Base-by-base conservation (phyloP, 176 grass and related monocot species). In the Thalia dealbata region DNA sequence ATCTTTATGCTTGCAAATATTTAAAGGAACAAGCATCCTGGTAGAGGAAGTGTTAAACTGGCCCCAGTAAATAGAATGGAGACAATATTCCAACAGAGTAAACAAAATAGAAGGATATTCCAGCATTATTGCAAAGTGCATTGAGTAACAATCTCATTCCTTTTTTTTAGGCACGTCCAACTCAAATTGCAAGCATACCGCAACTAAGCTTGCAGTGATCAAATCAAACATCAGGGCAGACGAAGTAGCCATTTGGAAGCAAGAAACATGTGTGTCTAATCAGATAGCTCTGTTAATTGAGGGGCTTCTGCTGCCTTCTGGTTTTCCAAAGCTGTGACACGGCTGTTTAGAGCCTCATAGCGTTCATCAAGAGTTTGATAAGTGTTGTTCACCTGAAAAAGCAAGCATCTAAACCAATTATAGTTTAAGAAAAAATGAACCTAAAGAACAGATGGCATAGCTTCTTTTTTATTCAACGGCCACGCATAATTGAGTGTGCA, bases 321-420 rank as follows among this genome's bases (percentile, higher is more conserved):
- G 23, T 56, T 79, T 83, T 93, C 95, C 85, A 97, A 68, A 66
- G 82, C 71, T 35, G 76, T 65, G 75, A 92, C 67, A 43, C 87
- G 81, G 22, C 81, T 74, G 61, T 97, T 89, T 27, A 97, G 74
- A 80, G 78, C 73, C 69, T 75, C 78, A 81, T 85, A 91, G 22
- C 41, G 82, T 59, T 83, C 77, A 0, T 97, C 90, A 1, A 79
- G 24, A 10, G 74, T 78, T 29, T 86, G 79, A 26, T 87, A 81
- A 19, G 91, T 67, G 29, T 30, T 52, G 73, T 78, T 86, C 42
- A 99, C 79, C 87, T 93, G 85, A 67, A 16, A 74, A 74, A 71
- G 51, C 30, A 72, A 64, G 73, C 46, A 0, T 61, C 26, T 74
- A 32, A n/a, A n/a, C 61, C 71, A 22, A 64, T 72, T 27, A 61